These are phyloP conservation scores for Spizellomyces punctatus DNA, from an alignment of 192 early-diverging fungal genomes.

Conservation along the genomic window DNA sequence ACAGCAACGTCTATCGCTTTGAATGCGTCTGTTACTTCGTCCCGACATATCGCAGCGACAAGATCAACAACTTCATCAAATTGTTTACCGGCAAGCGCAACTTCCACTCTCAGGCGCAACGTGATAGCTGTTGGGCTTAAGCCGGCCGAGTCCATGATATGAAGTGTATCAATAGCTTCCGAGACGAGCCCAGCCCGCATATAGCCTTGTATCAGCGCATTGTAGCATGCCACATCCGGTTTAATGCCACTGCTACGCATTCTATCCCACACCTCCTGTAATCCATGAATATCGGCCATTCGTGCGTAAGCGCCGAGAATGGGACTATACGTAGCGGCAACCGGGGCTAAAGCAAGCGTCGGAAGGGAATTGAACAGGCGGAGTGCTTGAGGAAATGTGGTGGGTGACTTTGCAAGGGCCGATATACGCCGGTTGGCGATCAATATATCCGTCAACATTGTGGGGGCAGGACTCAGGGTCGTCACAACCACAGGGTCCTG, in stretches of 20 bases:
- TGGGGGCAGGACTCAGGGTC: too few species aligned
- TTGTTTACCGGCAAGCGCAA: not conserved
- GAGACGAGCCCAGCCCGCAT: not conserved
- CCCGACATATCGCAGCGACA: conserved; percentile 10
- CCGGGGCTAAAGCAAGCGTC: conserved; percentile 1
- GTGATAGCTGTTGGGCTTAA: conserved; percentile 8
- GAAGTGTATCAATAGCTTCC: conserved; percentile 7
- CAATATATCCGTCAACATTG: conserved; percentile 2
- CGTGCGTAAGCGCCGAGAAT: conserved; percentile 21
- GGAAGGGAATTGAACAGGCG: conserved; percentile 2
- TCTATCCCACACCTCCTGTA: not conserved
- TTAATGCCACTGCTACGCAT: conserved; percentile 2
- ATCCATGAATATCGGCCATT: conserved; percentile 3
- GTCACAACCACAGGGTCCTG: too few species aligned
- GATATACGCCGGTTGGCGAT: conserved; percentile 13
- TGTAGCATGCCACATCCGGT: conserved; percentile 18
- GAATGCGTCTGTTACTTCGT: not conserved
- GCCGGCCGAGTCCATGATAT: not conserved
- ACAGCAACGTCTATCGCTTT: not conserved
- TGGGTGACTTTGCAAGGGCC: conserved; percentile 7
- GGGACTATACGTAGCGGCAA: conserved; percentile 11
- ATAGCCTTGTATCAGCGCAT: conserved; percentile 3
- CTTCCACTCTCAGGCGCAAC: not conserved
- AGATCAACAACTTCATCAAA: conserved; percentile 12
- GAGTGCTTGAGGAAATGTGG: conserved; percentile 19